Evolutionary conservation across 2,329 filamentous ascomycete genomes (phyloP), one percentile per base, ranked within the genome.

Genomic region (Pyrenophora graminea): DNA sequence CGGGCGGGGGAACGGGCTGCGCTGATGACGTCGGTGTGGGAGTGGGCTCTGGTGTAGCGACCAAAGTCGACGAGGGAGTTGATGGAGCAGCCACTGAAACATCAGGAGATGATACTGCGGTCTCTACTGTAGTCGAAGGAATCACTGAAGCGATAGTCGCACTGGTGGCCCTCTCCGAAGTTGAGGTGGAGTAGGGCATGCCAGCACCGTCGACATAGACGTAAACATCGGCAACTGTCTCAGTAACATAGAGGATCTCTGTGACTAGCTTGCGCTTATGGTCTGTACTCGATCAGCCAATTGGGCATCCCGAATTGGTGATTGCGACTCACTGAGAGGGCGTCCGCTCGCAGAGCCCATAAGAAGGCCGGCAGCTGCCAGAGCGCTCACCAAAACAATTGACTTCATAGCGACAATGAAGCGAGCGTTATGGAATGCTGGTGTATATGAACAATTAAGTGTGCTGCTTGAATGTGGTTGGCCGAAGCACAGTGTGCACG

Each of bases 331-430:
- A 72, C 70, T 54, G 45, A 70, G 67, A 18, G 75, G 79, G 57
- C 78, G 77, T 37, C 77, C 77, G 53, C 67, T 68, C 33, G 71
- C 73, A 47, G 78, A 67, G 51, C 79, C 67, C 56, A 78, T 62
- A 53, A 82, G 62, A 41, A 59, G 49, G 31, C 75, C 61, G 39
- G 54, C 63, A 45, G 56, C 55, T 55, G 53, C 62, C 39, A 70
- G 49, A 42, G 72, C 68, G 49, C 76, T 49, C 52, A 68, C 68
- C 41, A 79, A 63, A 50, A 67, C 51, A 40, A 68, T 59, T 54
- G 69, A 62, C 72, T 77, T 80, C 80, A 83, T 83, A 56, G 40
- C 59, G 56, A 61, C 19, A 37, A 59, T 64, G 59, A 62, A 68
- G 62, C 59, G 60, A 67, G 41, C 62, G 65, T 61, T 64, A 64